phyloP scores from a whole-genome alignment of 2,329 filamentous ascomycete genomes.

The Neonectria ditissima region DNA sequence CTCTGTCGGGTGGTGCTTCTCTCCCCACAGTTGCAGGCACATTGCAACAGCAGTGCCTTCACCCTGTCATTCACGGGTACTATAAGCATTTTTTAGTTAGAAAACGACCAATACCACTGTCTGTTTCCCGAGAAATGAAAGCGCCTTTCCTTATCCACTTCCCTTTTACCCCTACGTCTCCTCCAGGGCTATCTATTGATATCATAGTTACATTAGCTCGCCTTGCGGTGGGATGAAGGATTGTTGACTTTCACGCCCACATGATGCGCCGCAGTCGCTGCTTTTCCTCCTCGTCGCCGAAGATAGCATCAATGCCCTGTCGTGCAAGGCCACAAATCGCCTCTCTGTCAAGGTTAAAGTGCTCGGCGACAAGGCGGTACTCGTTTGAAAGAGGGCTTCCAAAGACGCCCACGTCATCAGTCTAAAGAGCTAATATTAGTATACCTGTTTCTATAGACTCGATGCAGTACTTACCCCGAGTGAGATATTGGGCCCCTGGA shows the following conservation, averaged over 20 bases:
- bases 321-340: conserved; percentile 68
- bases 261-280: conserved; percentile 63
- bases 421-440: conserved; percentile 60
- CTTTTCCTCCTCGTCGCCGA: conserved; percentile 73
- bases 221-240: neutral
- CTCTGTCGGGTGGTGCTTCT: conserved; percentile 17
- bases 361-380: conserved; percentile 76
- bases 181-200: neutral
- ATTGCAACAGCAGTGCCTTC: conserved; percentile 15
- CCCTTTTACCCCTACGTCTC: too few relatives aligned
- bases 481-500: conserved; percentile 69
- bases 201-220: too few relatives aligned
- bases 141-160: neutral
- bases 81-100: conserved; percentile 20
- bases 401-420: conserved; percentile 87
- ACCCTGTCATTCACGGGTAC: conserved; percentile 12
- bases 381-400: conserved; percentile 82
- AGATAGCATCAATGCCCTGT: conserved; percentile 73
- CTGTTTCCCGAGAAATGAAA: neutral
- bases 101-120: conserved; percentile 27
- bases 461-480: conserved; percentile 72
- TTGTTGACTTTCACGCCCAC: conserved; percentile 51
- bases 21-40: conserved; percentile 25
- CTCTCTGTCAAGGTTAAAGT: conserved; percentile 69
- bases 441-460: neutral